A percentile compares a stretch with the other conserved stretches of the same genome.
These are phyloP conservation scores for Albugo laibachii DNA, from an alignment of 352 stramenopile species.

Conservation along the genomic window DNA sequence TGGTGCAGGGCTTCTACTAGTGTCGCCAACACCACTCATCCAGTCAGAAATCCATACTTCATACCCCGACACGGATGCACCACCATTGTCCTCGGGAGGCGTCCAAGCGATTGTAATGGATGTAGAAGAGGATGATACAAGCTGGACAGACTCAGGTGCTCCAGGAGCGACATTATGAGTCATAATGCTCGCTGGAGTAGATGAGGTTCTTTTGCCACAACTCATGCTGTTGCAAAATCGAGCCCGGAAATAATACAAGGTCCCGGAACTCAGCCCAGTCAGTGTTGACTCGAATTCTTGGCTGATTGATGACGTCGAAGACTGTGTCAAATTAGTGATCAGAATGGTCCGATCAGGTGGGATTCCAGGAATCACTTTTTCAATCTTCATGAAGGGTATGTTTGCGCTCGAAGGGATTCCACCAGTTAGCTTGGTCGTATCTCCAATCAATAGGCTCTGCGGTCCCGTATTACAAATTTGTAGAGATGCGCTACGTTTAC, in stretches of 20 bases:
- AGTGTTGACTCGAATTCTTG: conserved; percentile 51
- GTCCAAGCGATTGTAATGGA: conserved; percentile 87
- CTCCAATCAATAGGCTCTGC: conserved; percentile 33
- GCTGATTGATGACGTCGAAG: conserved; percentile 8
- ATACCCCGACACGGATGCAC: conserved; percentile 84
- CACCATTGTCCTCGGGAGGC: conserved; percentile 78
- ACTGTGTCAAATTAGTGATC: conserved; percentile 43
- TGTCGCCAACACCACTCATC: conserved; percentile 26
- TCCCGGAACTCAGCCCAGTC: conserved; percentile 56
- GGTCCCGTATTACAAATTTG: conserved; percentile 83
- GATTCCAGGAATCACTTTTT: conserved; percentile 32
- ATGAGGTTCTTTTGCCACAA: conserved; percentile 51
- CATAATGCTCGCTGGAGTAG: conserved; percentile 48
- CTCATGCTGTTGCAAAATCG: conserved; percentile 80
- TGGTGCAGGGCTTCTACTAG: neutral
- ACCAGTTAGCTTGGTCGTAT: conserved; percentile 21
- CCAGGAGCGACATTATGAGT: conserved; percentile 82
- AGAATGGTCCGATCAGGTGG: conserved; percentile 21
- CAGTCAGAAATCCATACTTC: conserved; percentile 93
- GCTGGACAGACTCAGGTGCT: conserved; percentile 52
- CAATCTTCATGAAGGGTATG: conserved; percentile 21
- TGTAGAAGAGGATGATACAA: conserved; percentile 76
- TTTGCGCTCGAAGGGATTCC: conserved; percentile 10
- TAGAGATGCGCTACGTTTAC: conserved; percentile 18
- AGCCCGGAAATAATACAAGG: conserved; percentile 79